Evolutionary conservation across 257 asterid species (phyloP), one percentile per base, ranked within the genome.

Genomic region (Capsicum chinense): DNA sequence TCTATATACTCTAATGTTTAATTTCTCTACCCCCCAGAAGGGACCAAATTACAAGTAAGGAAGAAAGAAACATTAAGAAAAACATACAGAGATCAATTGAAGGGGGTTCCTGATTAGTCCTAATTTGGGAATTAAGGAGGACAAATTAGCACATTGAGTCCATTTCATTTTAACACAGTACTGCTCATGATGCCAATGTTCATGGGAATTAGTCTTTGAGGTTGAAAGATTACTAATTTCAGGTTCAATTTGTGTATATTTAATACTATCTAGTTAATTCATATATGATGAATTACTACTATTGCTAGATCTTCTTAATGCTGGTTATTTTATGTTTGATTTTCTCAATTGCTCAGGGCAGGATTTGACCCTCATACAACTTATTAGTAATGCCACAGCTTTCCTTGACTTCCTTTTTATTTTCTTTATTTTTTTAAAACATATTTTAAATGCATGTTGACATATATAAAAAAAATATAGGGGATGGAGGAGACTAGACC

Each of bases 241-340:
- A 76, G 60, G 81, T 76, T 52, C 81, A 76, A 76, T 76, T 4
- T 76, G 5, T 76, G 63, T 76, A 76, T 14, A 76, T 21, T 2
- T 74, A 11, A 71, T 71, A 71, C 80, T 26, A 26, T 76, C 47
- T 52, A 76, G 7, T 15, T 47, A 15, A 68, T 39, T 17, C n/a
- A 73, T 42, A 7, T 35, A 48, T 8, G 60, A 74, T 74, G 62
- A 50, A 52, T 50, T 76, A 76, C 63, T 74, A 76, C 63, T 74
- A 52, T 50, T 21, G 60, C 62, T 73, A 73, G n/a, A 74, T 50
- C 81, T 44, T 50, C 44, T 21, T 4, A 74, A 50, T 50, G 60
- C n/a, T 74, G 80, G 81, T 74, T 52, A 44, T 33, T 59, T 68
- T 83, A 42, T 73, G 56, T 73, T 11, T 47, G n/a, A 73, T 48